A percentile compares a stretch with the other conserved stretches of the same genome.
These are phyloP conservation scores for Platismatia glauca DNA, from an alignment of 495 filamentous ascomycete species.

Conservation along the genomic window DNA sequence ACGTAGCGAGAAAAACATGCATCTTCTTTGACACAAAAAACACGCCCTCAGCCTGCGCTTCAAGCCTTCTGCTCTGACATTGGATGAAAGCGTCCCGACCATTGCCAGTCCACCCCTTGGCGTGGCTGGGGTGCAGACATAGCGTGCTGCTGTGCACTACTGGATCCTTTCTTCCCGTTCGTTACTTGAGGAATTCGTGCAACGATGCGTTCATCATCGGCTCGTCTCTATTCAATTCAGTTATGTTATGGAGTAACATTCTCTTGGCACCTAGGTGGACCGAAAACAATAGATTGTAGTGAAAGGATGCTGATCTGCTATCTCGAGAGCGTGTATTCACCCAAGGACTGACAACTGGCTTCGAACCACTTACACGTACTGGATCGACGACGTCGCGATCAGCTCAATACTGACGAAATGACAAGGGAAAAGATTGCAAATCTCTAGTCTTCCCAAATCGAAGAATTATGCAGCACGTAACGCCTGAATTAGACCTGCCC, in stretches of 20 bases:
- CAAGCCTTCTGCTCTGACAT: background rate
- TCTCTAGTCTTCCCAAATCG: too few species aligned
- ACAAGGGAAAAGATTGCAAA: too few species aligned
- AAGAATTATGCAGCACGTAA: too few species aligned
- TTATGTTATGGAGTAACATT: background rate
- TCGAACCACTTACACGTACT: background rate
- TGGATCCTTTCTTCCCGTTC: background rate
- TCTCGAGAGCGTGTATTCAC: too few species aligned
- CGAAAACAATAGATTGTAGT: too few species aligned
- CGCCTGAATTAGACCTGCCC: too few species aligned
- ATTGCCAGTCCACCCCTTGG: too few species aligned
- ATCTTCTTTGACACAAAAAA: background rate
- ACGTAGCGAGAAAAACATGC: background rate
- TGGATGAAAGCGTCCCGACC: background rate
- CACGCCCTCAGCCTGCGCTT: background rate
- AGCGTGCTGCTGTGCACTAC: background rate
- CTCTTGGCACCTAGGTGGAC: too few species aligned
- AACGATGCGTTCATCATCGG: background rate
- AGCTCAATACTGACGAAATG: too few species aligned
- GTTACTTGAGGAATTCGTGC: background rate
- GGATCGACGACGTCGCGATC: background rate
- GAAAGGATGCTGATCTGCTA: background rate
- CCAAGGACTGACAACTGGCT: too few species aligned
- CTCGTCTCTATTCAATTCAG: background rate
- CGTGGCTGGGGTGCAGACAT: background rate